phyloP scores from a whole-genome alignment of 2,329 filamentous ascomycete genomes.

The Scolecobasidium constrictum region DNA sequence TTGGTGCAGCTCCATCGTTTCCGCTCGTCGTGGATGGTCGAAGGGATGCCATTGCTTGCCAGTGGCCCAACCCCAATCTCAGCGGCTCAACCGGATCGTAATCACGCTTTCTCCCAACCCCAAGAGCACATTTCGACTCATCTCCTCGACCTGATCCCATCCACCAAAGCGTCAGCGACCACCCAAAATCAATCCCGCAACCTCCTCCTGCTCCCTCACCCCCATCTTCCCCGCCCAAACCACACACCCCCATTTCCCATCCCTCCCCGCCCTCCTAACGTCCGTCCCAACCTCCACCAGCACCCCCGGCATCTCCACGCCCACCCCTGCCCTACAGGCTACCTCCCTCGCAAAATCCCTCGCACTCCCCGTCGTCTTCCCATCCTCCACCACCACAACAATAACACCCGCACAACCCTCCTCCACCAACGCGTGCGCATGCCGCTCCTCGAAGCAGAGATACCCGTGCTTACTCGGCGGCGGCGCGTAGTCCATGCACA shows the following conservation, averaged over 20 bases:
- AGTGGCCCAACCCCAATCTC: too few relatives aligned
- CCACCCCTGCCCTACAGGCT: not conserved
- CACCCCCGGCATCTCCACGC: not conserved
- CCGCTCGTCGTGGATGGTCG: too few relatives aligned
- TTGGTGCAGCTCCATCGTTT: too few relatives aligned
- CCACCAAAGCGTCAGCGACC: too few relatives aligned
- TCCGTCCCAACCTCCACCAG: not conserved
- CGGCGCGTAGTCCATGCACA: not conserved
- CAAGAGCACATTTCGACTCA: conserved; percentile 1
- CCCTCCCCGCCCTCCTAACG: too few relatives aligned
- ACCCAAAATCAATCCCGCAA: too few relatives aligned
- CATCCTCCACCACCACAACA: not conserved
- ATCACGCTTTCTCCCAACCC: not conserved
- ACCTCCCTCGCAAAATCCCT: conserved; percentile 2
- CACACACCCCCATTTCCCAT: too few relatives aligned
- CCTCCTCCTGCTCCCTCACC: not conserved
- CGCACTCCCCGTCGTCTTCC: not conserved
- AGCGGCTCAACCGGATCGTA: not conserved
- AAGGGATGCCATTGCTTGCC: too few relatives aligned
- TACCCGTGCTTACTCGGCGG: not conserved
- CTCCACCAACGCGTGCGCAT: not conserved
- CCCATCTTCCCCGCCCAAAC: not conserved
- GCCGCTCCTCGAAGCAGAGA: not conserved
- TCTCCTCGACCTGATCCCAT: not conserved
- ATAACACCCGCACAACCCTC: not conserved